A percentile compares a stretch with the other conserved stretches of the same genome.
Conservation (phyloP, 495 filamentous ascomycete species). For the Lasiosphaeria miniovina region DNA sequence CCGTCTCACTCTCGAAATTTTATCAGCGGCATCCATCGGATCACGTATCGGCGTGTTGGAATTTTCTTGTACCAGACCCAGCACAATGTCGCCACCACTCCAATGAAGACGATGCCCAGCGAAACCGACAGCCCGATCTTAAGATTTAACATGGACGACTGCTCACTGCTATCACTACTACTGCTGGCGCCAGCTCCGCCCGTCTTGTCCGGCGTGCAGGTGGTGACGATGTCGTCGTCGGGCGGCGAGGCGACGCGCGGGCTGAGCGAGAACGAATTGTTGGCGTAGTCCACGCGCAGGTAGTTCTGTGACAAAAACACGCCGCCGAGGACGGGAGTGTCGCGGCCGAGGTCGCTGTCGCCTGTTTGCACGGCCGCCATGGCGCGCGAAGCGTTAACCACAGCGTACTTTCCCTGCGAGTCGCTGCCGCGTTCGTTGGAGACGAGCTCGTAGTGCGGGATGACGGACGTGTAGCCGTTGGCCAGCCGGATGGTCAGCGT, state of each 20-base stretch:
- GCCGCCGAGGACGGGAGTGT: not conserved
- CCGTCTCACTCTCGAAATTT: too few relatives aligned
- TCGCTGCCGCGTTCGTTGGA: not conserved
- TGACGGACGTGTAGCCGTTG: not conserved
- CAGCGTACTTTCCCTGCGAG: not conserved
- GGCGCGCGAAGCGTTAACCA: not conserved
- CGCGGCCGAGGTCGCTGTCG: not conserved
- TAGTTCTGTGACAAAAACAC: not conserved
- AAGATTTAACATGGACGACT: too few relatives aligned
- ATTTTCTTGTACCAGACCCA: too few relatives aligned
- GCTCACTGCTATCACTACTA: too few relatives aligned
- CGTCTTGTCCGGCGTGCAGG: slow-evolving; percentile 54
- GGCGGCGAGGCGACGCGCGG: slow-evolving; percentile 5
- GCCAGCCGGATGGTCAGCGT: not conserved
- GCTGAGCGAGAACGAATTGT: not conserved
- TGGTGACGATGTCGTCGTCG: slow-evolving; percentile 12
- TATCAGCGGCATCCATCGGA: too few relatives aligned
- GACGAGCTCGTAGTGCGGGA: not conserved
- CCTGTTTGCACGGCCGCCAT: not conserved
- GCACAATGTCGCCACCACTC: too few relatives aligned
- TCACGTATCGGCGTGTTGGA: too few relatives aligned
- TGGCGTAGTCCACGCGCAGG: not conserved
- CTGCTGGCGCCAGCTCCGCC: not conserved
- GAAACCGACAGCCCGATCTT: too few relatives aligned
- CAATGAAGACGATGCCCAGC: too few relatives aligned